phyloP scores from a whole-genome alignment of 2,329 filamentous ascomycete genomes.

The Fusarium oxysporum region DNA sequence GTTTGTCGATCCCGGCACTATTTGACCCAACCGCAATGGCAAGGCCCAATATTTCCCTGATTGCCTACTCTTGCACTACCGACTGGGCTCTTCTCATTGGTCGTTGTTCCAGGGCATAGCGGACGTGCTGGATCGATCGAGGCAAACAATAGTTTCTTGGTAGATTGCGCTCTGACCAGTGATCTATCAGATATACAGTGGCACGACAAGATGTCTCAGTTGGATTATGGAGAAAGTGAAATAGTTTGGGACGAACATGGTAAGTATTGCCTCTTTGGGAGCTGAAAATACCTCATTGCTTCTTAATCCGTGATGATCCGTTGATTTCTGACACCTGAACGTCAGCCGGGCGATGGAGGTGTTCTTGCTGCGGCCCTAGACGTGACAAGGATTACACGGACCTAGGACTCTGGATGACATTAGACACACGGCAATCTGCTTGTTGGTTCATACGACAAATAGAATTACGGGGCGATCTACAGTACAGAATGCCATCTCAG shows the following conservation, averaged over 20 bases:
- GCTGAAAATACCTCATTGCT: neutral
- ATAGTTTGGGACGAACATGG: neutral
- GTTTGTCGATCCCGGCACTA: constrained; percentile 6
- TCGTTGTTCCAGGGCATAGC: neutral
- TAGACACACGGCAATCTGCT: neutral
- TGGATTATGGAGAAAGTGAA: neutral
- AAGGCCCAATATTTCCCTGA: neutral
- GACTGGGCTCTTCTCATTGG: neutral
- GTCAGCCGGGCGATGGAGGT: neutral
- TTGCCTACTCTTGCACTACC: neutral
- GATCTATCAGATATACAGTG: neutral
- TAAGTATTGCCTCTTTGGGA: neutral
- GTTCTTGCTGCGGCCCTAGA: neutral
- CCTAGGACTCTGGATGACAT: neutral
- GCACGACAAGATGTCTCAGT: constrained; percentile 6
- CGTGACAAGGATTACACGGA: neutral
- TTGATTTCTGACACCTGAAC: neutral
- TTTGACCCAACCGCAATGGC: neutral
- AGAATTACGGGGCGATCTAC: neutral
- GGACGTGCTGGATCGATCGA: constrained; percentile 5
- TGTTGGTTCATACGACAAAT: neutral
- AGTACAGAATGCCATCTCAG: neutral
- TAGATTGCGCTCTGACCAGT: neutral
- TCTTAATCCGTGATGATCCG: neutral
- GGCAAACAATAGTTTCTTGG: neutral